These are phyloP conservation scores for Discostella stelligeroides DNA, from an alignment of 108 stramenopile species.

Conservation along the genomic window DNA sequence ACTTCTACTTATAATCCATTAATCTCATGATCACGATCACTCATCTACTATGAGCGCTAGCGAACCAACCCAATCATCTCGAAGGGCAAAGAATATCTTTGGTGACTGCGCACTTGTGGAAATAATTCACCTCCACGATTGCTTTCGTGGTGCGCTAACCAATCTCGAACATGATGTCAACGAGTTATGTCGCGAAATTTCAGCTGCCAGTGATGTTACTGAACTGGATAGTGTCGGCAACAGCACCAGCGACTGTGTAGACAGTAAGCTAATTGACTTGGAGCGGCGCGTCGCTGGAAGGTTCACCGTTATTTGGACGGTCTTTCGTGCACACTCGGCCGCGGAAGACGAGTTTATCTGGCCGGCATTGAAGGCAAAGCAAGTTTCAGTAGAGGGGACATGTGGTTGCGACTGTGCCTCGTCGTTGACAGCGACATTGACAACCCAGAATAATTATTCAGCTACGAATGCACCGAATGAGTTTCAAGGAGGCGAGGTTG, in stretches of 20 bases:
- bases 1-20: no score
- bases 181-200: constrained; percentile 52
- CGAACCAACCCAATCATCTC: constrained; percentile 26
- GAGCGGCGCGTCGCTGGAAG: constrained; percentile 76
- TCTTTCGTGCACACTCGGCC: constrained; percentile 93
- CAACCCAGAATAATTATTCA: background rate
- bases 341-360: constrained; percentile 97
- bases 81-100: constrained; percentile 58
- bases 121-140: constrained; percentile 90
- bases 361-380: constrained; percentile 87
- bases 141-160: constrained; percentile 77
- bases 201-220: background rate
- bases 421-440: background rate
- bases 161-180: constrained; percentile 72
- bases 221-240: background rate
- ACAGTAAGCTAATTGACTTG: constrained; percentile 44
- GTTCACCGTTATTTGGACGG: constrained; percentile 92
- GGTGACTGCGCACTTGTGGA: constrained; percentile 87
- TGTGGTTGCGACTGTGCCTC: constrained; percentile 16
- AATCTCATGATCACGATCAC: no score
- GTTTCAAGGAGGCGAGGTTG: background rate
- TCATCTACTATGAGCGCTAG: background rate
- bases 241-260: background rate
- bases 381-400: constrained; percentile 24
- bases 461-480: background rate